phyloP scores from a whole-genome alignment of 1,139 yeast species.

The Diutina mesorugosa region DNA sequence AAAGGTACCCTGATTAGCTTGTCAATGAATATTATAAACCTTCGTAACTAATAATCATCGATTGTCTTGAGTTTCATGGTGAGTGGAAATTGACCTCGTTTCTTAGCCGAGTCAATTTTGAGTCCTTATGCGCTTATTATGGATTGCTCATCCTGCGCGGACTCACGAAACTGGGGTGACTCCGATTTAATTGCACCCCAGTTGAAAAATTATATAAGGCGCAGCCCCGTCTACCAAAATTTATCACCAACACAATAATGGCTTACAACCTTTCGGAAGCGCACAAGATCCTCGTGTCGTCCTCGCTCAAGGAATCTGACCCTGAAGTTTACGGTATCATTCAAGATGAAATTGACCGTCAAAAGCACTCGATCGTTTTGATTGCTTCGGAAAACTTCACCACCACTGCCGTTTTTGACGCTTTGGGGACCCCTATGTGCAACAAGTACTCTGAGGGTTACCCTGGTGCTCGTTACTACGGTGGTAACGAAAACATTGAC shows the following conservation, averaged over 20 bases:
- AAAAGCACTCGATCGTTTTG: constrained; percentile 78
- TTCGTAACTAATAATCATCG: neutral
- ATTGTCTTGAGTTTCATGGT: neutral
- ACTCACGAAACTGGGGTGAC: neutral
- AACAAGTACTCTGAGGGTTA: constrained; percentile 98
- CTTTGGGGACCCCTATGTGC: constrained; percentile 92
- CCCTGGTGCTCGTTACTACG: constrained; percentile 95
- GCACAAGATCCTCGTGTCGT: constrained; percentile 2
- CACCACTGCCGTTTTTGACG: constrained; percentile 86
- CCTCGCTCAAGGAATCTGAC: constrained; percentile 21
- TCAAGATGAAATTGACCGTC: constrained; percentile 65
- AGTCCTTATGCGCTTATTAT: neutral
- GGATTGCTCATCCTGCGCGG: neutral
- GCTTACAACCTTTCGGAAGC: constrained; percentile 1
- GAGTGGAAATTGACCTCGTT: neutral
- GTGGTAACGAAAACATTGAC: constrained; percentile 92
- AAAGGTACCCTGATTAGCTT: neutral
- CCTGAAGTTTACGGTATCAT: constrained; percentile 79
- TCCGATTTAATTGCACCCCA: neutral
- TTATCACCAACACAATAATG: neutral
- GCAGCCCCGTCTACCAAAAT: neutral
- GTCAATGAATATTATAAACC: neutral
- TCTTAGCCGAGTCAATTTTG: neutral
- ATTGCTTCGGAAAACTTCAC: constrained; percentile 95
- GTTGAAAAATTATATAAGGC: constrained; percentile 1